Evolutionary conservation across 805 yeast genomes (phyloP).

Genomic region (Candida ovalis): DNA sequence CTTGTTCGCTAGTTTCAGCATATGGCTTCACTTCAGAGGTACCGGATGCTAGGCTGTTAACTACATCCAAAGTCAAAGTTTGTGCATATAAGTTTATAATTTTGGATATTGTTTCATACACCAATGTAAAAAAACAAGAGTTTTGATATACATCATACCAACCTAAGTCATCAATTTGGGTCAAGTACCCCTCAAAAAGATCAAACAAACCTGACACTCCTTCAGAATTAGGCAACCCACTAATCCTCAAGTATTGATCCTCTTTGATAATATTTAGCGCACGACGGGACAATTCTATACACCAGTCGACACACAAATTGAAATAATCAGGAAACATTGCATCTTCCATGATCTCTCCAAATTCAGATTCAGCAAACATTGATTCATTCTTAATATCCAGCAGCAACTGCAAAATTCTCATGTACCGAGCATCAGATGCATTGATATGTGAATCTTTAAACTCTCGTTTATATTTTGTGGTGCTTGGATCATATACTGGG

Average conservation of each 20-base stretch:
- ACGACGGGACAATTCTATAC: conserved; percentile 6
- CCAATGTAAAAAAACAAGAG: conserved; percentile 10
- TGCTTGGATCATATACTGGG: conserved; percentile 4
- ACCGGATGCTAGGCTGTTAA: not conserved
- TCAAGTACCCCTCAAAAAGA: conserved; percentile 10
- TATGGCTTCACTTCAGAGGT: not conserved
- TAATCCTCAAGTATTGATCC: conserved; percentile 11
- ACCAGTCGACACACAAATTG: conserved; percentile 13
- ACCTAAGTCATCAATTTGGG: conserved; percentile 5
- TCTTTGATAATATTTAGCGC: conserved; percentile 6
- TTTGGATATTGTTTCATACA: conserved; percentile 12
- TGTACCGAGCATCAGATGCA: not conserved
- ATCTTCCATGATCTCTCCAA: conserved; percentile 4
- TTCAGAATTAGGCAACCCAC: conserved; percentile 11
- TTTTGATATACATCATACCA: conserved; percentile 10
- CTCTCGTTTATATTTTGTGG: conserved; percentile 7
- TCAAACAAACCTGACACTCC: conserved; percentile 13
- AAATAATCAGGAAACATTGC: conserved; percentile 15
- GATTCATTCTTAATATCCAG: conserved; percentile 10
- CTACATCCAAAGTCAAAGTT: conserved; percentile 10
- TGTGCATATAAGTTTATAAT: conserved; percentile 7
- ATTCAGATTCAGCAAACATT: conserved; percentile 5
- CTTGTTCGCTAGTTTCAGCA: not conserved
- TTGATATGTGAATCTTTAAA: not conserved
- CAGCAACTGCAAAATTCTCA: conserved; percentile 8